These are phyloP conservation scores for Mycena vulgaris DNA, from an alignment of 768 basidiomycete genomes.

Conservation along the genomic window DNA sequence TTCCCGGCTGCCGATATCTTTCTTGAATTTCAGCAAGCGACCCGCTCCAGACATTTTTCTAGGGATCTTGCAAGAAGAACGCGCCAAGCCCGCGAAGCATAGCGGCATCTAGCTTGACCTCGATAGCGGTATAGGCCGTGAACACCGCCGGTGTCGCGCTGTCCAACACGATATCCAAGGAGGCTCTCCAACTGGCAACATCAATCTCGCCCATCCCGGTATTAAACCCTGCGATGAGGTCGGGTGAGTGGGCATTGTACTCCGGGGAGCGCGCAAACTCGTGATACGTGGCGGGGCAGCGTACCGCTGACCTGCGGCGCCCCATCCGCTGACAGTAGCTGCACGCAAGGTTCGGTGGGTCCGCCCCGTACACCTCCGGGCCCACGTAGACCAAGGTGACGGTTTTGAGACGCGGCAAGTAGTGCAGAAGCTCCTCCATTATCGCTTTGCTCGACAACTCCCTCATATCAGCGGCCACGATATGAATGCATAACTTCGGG, in stretches of 20 bases:
- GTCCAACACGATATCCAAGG: background rate
- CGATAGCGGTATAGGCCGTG: slow-evolving; percentile 11
- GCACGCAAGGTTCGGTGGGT: slow-evolving; percentile 4
- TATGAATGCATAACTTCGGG: slow-evolving; percentile 23
- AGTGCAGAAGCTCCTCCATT: slow-evolving; percentile 32
- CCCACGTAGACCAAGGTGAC: background rate
- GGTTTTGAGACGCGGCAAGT: slow-evolving; percentile 6
- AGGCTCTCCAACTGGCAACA: background rate
- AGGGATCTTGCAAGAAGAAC: background rate
- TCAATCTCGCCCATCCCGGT: slow-evolving; percentile 23
- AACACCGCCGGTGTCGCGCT: background rate
- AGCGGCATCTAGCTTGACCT: background rate
- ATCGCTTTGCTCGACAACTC: slow-evolving; percentile 1
- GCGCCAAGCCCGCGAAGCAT: background rate
- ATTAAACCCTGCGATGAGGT: slow-evolving; percentile 30
- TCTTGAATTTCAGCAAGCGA: background rate
- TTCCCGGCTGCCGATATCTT: background rate
- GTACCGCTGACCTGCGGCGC: background rate
- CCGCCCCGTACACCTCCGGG: background rate
- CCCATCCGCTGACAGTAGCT: background rate
- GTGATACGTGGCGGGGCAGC: slow-evolving; percentile 8
- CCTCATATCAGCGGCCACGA: slow-evolving; percentile 10
- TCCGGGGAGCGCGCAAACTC: background rate
- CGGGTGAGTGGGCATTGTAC: background rate
- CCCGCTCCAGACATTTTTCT: background rate